phyloP scores from a whole-genome alignment of 1,284 basidiomycete species.

The Malassezia nana region DNA sequence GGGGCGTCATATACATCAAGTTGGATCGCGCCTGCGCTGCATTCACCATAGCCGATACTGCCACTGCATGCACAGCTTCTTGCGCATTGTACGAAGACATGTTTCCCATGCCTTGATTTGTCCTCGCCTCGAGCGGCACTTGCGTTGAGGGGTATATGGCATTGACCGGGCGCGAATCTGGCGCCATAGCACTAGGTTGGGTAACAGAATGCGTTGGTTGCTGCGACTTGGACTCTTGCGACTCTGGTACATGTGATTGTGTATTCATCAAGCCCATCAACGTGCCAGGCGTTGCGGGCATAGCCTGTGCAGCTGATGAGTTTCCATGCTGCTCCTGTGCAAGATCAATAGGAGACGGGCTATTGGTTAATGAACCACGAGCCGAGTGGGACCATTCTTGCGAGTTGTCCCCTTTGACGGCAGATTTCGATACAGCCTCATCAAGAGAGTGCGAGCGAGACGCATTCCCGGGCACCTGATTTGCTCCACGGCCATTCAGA shows the following conservation, averaged over 20 bases:
- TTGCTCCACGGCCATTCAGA: background rate
- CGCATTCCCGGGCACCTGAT: background rate
- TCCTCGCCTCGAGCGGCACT: background rate
- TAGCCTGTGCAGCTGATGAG: constrained; percentile 15
- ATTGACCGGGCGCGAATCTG: background rate
- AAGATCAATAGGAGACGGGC: constrained; percentile 40
- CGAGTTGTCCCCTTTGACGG: background rate
- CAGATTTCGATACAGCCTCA: background rate
- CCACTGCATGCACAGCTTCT: constrained; percentile 4
- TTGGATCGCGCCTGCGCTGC: constrained; percentile 1
- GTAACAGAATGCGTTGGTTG: constrained; percentile 1
- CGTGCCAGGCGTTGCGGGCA: constrained; percentile 37
- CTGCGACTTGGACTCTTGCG: background rate
- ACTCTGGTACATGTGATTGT: background rate
- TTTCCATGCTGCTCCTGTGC: background rate
- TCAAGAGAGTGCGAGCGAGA: background rate
- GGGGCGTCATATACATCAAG: constrained; percentile 1
- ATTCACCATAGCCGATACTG: constrained; percentile 8
- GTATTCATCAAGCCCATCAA: constrained; percentile 37
- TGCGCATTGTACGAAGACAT: constrained; percentile 17
- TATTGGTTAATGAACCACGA: background rate
- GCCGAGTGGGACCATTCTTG: background rate
- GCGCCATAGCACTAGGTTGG: background rate
- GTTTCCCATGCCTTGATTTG: background rate
- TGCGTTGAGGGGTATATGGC: background rate